A percentile compares a stretch with the other conserved stretches of the same genome.
Evolutionary conservation across 2,329 filamentous ascomycete genomes (phyloP).

Genomic region (Fusarium nanum): DNA sequence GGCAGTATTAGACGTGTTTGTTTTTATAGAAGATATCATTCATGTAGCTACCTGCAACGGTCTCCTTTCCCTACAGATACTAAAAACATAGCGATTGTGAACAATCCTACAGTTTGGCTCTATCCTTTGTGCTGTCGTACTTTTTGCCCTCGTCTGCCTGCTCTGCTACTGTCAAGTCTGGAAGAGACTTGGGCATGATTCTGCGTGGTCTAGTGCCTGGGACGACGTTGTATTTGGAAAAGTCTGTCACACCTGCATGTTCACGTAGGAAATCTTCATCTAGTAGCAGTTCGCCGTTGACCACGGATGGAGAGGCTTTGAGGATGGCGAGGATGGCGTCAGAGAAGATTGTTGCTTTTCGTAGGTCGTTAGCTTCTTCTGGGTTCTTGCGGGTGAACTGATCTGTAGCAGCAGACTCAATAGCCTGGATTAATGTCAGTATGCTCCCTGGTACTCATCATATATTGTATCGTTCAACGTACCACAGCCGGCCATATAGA

Average conservation of each 20-base stretch:
- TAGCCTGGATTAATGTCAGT: constrained; percentile 57
- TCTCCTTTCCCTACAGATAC: constrained; percentile 23
- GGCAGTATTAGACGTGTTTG: constrained; percentile 41
- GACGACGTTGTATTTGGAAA: constrained; percentile 78
- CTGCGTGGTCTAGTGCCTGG: constrained; percentile 71
- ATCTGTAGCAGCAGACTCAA: constrained; percentile 80
- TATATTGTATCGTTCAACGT: constrained; percentile 44
- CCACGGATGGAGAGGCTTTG: constrained; percentile 63
- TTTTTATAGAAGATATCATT: constrained; percentile 39
- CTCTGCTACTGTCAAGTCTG: constrained; percentile 77
- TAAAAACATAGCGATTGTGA: constrained; percentile 18
- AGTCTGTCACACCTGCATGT: constrained; percentile 74
- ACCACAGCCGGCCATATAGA: constrained; percentile 85
- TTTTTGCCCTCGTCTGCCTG: constrained; percentile 82
- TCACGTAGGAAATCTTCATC: constrained; percentile 84
- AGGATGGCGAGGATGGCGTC: constrained; percentile 83
- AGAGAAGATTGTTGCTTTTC: constrained; percentile 79
- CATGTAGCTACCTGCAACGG: constrained; percentile 29
- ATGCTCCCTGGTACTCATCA: background rate
- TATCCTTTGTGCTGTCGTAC: constrained; percentile 69
- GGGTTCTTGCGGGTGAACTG: constrained; percentile 59
- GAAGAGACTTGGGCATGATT: constrained; percentile 81
- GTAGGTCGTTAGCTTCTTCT: constrained; percentile 66
- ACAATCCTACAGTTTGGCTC: constrained; percentile 54
- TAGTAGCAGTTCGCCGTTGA: constrained; percentile 78